phyloP scores from a whole-genome alignment of 352 stramenopile species.

The Globisporangium okanoganense region DNA sequence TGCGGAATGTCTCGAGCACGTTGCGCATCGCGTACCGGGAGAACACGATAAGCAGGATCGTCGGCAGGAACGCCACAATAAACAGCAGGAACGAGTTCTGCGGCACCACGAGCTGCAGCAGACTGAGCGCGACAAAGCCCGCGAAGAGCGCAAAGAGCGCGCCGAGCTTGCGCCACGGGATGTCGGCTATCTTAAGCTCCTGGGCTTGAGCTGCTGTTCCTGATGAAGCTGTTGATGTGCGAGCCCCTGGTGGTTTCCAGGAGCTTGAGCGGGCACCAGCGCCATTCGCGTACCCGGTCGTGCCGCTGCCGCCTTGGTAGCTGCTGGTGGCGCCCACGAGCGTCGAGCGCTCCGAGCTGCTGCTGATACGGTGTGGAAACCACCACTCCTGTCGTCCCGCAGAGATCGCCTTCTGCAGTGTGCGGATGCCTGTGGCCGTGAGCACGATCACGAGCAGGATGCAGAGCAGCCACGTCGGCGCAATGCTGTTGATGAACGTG shows the following conservation, averaged over 20 bases:
- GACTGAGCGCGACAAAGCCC: slow-evolving; percentile 88
- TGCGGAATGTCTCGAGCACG: slow-evolving; percentile 36
- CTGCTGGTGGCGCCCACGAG: slow-evolving; percentile 25
- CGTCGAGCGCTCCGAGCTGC: slow-evolving; percentile 12
- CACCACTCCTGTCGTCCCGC: slow-evolving; percentile 86
- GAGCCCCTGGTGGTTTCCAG: neutral
- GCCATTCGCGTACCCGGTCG: neutral
- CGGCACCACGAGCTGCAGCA: slow-evolving; percentile 90
- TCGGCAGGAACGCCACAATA: slow-evolving; percentile 52
- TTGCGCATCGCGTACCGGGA: slow-evolving; percentile 66
- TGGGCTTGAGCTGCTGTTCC: slow-evolving; percentile 13
- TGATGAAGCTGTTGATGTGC: neutral
- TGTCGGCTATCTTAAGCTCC: slow-evolving; percentile 34
- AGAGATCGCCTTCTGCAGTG: slow-evolving; percentile 86
- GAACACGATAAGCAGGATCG: slow-evolving; percentile 70
- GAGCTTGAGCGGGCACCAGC: neutral
- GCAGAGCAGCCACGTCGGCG: slow-evolving; percentile 87
- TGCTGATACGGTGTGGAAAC: slow-evolving; percentile 16
- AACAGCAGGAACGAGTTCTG: slow-evolving; percentile 80
- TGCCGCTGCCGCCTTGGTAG: neutral
- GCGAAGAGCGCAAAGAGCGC: slow-evolving; percentile 86
- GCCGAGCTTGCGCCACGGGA: slow-evolving; percentile 76
- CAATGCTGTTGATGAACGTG: slow-evolving; percentile 90
- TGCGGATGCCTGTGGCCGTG: slow-evolving; percentile 81
- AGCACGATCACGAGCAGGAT: slow-evolving; percentile 90